A percentile compares a stretch with the other conserved stretches of the same genome.
Evolutionary conservation across 2,329 filamentous ascomycete genomes (phyloP).

Genomic region (Ophiocordyceps robertsii): DNA sequence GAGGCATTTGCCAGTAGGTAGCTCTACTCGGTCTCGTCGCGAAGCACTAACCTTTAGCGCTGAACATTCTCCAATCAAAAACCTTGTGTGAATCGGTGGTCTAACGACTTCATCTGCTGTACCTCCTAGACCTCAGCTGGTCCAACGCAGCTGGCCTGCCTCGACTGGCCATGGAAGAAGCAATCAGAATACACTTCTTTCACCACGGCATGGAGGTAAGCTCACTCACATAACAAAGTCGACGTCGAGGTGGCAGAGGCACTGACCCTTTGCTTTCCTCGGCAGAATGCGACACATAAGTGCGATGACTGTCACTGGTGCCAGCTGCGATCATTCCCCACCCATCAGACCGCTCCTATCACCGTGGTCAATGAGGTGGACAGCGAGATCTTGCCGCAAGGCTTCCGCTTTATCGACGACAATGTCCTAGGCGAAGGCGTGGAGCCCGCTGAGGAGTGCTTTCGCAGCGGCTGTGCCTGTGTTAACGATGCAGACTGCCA

Average conservation of each 20-base stretch:
- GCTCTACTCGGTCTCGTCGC: too few relatives aligned
- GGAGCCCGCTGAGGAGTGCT: slow-evolving; percentile 41
- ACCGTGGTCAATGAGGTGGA: slow-evolving; percentile 53
- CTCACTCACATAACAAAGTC: neutral
- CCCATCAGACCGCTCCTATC: slow-evolving; percentile 35
- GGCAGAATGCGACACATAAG: slow-evolving; percentile 22
- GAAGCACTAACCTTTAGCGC: too few relatives aligned
- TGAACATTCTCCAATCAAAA: too few relatives aligned
- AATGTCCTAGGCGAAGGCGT: slow-evolving; percentile 49
- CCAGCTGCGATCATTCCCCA: slow-evolving; percentile 42
- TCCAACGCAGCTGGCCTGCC: neutral
- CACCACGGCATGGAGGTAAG: slow-evolving; percentile 26
- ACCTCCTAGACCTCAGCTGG: too few relatives aligned
- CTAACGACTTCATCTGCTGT: too few relatives aligned
- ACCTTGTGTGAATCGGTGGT: too few relatives aligned
- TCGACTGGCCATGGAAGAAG: slow-evolving; percentile 29
- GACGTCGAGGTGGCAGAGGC: neutral
- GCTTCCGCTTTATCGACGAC: slow-evolving; percentile 56
- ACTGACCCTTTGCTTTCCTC: neutral
- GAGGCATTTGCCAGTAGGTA: too few relatives aligned
- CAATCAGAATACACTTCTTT: slow-evolving; percentile 35
- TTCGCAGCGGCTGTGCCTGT: slow-evolving; percentile 59
- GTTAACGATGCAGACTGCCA: slow-evolving; percentile 48
- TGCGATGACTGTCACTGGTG: slow-evolving; percentile 56
- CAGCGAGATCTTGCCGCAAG: slow-evolving; percentile 37